Evolutionary conservation across 257 asterid species (phyloP).

Genomic region (Solanum sitiens): DNA sequence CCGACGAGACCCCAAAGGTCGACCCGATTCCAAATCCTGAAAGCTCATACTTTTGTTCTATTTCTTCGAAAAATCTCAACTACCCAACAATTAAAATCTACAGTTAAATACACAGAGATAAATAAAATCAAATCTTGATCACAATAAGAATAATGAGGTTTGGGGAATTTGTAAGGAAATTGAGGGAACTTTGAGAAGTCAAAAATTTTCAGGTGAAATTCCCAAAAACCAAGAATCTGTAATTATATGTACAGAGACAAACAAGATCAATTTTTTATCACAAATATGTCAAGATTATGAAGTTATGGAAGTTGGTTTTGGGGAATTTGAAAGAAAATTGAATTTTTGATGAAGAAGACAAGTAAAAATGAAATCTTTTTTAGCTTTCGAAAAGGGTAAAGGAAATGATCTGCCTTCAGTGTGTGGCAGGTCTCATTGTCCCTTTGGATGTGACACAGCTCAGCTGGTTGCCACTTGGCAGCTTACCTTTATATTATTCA

Average conservation of each 20-base stretch:
- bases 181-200: not conserved
- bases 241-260: not conserved
- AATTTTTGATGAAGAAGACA: not conserved
- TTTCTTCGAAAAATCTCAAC: not conserved
- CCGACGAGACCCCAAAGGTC: not conserved
- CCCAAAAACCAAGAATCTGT: not conserved
- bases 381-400: not conserved
- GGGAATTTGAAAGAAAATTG: not conserved
- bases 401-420: not conserved
- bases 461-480: not conserved
- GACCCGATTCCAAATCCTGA: conserved; percentile 41
- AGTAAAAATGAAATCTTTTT: not conserved
- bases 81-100: not conserved
- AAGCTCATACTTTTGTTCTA: conserved; percentile 22
- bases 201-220: not conserved
- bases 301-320: not conserved
- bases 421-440: not conserved
- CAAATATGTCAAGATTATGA: not conserved
- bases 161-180: not conserved
- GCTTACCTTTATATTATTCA: not conserved
- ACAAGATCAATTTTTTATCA: not conserved
- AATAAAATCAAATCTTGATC: not conserved
- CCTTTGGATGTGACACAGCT: not conserved
- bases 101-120: not conserved
- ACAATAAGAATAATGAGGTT: not conserved